Evolutionary conservation across 805 yeast genomes (phyloP), one percentile per base, ranked within the genome.

Genomic region (Metschnikowia koreensis): DNA sequence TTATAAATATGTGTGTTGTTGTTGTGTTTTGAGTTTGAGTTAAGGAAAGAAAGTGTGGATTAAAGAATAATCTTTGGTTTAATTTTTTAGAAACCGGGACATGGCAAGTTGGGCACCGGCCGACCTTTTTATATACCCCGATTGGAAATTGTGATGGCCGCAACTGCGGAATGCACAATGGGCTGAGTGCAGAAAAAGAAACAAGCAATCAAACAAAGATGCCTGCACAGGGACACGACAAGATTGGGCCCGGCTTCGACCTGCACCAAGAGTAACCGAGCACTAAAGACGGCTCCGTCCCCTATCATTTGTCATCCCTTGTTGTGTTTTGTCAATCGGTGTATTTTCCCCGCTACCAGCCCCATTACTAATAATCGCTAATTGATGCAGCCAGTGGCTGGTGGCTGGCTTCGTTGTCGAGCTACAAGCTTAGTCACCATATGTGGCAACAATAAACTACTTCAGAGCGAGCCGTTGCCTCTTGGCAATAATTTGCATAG

Each of bases 121-220:
- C 34, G 13, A 3, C 34, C 47, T 39, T 44, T 48, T 44, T 49
- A 49, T 49, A 49, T 44, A 36, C 42, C 48, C 52, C 52, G 48
- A 41, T 22, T 22, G 29, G 44, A 37, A 44, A 38, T 8, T 40
- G 47, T 48, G 44, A 48, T 48, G 51, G 39, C 41, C 39, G 13
- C 13, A 29, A 31, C 46, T 26, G 44, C 52, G 47, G 52, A 39
- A 44, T 44, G 52, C 52, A 48, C 52, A 48, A 48, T 48, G 47
- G 44, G 41, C 40, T 17, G 22, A 26, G 15, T 11, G 26, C 44
- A 13, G 39, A 45, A 49, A 49, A 49, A 49, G 52, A 44, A 49
- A 48, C 52, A 40, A 48, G 52, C 52, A 43, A 44, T 26, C 17
- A 47, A 22, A 36, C 12, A 26, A 33, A 7, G 27, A 9, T n/a